Conservation (phyloP, 441 rosid species). For the Gossypium lobatum region DNA sequence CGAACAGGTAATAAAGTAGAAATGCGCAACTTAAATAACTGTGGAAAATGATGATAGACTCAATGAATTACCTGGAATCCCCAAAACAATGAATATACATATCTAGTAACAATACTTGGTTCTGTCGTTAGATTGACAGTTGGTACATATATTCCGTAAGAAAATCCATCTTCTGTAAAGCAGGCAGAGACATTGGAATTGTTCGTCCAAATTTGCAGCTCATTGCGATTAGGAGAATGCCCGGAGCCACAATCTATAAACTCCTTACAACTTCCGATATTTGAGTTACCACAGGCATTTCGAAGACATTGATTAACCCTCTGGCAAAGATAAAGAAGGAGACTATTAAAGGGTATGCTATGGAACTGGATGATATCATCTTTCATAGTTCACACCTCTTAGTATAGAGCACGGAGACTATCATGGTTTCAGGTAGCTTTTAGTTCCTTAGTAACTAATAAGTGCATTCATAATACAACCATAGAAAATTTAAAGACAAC, state of each 20-base stretch:
- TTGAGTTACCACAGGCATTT: constrained; percentile 39
- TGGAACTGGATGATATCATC: neutral
- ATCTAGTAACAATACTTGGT: constrained; percentile 43
- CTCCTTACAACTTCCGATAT: constrained; percentile 9
- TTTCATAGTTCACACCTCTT: neutral
- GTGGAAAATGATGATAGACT: neutral
- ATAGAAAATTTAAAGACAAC: constrained; percentile 1
- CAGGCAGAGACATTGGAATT: constrained; percentile 43
- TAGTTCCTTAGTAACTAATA: neutral
- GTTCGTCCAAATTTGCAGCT: constrained; percentile 28
- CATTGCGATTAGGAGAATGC: fast-evolving
- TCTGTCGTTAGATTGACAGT: constrained; percentile 53
- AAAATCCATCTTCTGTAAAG: constrained; percentile 35
- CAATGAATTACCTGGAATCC: constrained; percentile 73
- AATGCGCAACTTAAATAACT: neutral
- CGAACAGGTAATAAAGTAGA: neutral
- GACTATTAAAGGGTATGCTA: neutral
- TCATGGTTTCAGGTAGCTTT: neutral
- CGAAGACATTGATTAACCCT: constrained; percentile 83
- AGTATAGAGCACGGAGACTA: neutral
- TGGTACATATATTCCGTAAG: constrained; percentile 56
- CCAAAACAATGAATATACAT: constrained; percentile 77
- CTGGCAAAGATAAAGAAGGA: constrained; percentile 30
- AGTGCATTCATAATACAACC: neutral
- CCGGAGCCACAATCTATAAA: constrained; percentile 63